Conservation (phyloP, 1,284 basidiomycete species). For the Peniophora sp. region DNA sequence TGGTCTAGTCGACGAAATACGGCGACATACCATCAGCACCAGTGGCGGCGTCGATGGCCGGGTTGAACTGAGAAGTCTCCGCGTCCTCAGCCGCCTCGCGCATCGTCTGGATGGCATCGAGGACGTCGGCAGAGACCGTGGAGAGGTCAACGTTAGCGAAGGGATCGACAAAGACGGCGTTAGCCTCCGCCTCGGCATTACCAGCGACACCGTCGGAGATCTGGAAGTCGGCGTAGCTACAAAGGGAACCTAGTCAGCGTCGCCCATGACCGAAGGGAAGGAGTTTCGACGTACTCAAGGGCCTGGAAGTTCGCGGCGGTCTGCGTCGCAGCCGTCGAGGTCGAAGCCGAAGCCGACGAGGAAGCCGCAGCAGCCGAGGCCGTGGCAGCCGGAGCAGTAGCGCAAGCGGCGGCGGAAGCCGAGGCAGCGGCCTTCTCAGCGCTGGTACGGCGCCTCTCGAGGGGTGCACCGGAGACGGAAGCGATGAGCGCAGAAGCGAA, state of each 20-base stretch:
- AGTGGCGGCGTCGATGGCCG: constrained; percentile 31
- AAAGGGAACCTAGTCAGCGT: background rate
- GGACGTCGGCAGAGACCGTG: constrained; percentile 18
- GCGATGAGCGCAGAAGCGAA: constrained; percentile 14
- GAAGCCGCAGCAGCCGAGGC: background rate
- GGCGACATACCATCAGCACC: constrained; percentile 23
- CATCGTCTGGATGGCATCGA: constrained; percentile 33
- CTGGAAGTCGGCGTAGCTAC: constrained; percentile 36
- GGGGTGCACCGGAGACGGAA: constrained; percentile 13
- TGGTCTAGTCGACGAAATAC: too few species aligned
- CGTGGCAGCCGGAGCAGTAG: background rate
- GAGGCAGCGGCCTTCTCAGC: background rate
- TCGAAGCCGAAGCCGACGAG: background rate
- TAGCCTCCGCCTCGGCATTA: constrained; percentile 31
- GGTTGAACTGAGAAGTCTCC: constrained; percentile 36
- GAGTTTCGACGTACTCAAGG: background rate
- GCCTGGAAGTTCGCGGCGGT: background rate
- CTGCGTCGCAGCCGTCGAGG: too few species aligned
- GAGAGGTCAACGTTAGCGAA: constrained; percentile 30
- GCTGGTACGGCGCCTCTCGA: constrained; percentile 6
- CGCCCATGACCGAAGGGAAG: background rate
- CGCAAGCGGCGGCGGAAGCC: background rate
- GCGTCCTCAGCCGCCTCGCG: constrained; percentile 35
- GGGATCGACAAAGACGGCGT: constrained; percentile 33
- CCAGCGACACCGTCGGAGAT: constrained; percentile 37